Percentiles rank a stretch among this genome's conserved stretches.
These are phyloP conservation scores for Ceratocystis huliohia DNA, from an alignment of 2,329 filamentous ascomycete species.

Conservation along the genomic window DNA sequence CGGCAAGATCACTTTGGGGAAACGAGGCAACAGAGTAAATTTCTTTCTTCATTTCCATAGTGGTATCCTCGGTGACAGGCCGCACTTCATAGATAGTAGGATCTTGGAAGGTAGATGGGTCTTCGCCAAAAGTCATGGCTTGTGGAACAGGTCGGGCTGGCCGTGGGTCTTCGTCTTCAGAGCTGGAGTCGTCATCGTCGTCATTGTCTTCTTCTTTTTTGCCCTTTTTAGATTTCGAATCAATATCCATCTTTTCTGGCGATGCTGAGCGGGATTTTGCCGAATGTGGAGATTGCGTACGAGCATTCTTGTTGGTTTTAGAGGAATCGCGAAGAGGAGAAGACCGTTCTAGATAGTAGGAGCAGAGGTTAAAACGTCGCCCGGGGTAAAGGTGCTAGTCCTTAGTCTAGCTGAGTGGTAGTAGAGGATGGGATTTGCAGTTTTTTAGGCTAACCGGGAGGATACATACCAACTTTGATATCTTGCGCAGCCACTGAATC, in stretches of 20 bases:
- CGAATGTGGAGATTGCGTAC: conserved; percentile 48
- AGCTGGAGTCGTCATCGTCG: conserved; percentile 38
- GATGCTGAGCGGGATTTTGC: conserved; percentile 38
- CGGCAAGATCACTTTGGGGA: conserved; percentile 64
- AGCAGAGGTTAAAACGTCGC: not conserved
- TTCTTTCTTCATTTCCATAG: conserved; percentile 51
- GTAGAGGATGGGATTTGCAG: not conserved
- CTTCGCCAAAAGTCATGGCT: conserved; percentile 79
- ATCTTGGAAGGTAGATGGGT: conserved; percentile 81
- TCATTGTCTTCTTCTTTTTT: conserved; percentile 28
- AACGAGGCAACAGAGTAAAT: conserved; percentile 82
- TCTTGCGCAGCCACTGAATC: conserved; percentile 47
- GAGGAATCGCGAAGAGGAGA: conserved; percentile 40
- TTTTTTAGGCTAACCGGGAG: no score
- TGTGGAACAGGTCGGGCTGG: conserved; percentile 56
- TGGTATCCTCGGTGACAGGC: conserved; percentile 42
- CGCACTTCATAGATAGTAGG: conserved; percentile 91
- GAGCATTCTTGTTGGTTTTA: conserved; percentile 40
- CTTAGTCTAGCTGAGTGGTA: not conserved
- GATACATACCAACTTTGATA: conserved; percentile 27
- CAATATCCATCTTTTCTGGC: conserved; percentile 45
- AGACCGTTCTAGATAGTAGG: conserved; percentile 35
- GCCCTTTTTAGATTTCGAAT: conserved; percentile 37
- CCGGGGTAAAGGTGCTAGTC: not conserved
- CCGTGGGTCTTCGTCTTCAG: conserved; percentile 47